Evolutionary conservation across 2,329 filamentous ascomycete species (phyloP).

Genomic region (Penicillium freii): DNA sequence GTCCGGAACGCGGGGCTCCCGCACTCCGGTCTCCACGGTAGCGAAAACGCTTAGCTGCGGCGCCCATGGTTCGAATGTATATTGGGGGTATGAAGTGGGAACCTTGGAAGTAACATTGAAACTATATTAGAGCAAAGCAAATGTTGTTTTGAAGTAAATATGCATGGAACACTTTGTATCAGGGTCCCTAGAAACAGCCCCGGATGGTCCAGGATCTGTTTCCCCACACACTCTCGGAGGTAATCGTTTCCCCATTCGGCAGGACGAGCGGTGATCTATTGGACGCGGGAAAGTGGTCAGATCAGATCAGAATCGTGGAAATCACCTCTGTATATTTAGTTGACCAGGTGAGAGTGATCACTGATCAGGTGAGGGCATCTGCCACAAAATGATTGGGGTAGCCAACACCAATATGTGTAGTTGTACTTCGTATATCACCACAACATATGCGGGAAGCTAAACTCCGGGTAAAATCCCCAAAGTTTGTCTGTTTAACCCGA

Average conservation of each 20-base stretch:
- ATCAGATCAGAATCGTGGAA: neutral
- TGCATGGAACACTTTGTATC: neutral
- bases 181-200: neutral
- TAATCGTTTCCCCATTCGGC: neutral
- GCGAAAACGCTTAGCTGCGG: neutral
- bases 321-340: neutral
- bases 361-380: neutral
- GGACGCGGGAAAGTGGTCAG: neutral
- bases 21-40: neutral
- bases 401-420: neutral
- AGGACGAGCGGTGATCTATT: neutral
- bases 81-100: neutral
- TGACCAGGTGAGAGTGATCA: neutral
- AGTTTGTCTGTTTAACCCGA: neutral
- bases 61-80: neutral
- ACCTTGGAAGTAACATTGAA: too few species aligned
- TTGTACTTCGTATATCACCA: neutral
- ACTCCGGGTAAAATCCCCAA: neutral
- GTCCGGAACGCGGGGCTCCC: neutral
- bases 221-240: neutral
- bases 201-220: neutral
- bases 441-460: neutral
- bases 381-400: neutral
- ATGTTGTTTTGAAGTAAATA: too few species aligned
- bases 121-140: neutral